Conservation (phyloP, 768 basidiomycete genomes). For the Hypsizygus marmoreus region DNA sequence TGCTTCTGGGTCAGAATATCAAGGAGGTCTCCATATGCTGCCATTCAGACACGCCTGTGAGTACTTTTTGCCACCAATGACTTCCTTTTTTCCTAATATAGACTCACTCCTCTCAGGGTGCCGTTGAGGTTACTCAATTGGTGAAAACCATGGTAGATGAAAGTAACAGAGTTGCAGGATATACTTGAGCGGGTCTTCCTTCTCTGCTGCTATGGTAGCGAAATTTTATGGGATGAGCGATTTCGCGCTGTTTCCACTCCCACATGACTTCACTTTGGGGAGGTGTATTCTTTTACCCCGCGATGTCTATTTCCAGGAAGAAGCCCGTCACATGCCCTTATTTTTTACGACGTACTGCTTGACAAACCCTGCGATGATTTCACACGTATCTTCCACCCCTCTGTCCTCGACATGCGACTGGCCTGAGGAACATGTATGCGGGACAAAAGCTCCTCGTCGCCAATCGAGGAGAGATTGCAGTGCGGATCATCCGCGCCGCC, state of each 20-base stretch:
- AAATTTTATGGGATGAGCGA: not conserved
- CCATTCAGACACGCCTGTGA: conserved; percentile 65
- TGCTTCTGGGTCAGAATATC: conserved; percentile 47
- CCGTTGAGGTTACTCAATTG: conserved; percentile 25
- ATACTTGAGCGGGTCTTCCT: conserved; percentile 11
- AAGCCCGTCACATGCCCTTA: too few species aligned
- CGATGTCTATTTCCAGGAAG: too few species aligned
- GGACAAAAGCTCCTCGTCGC: conserved; percentile 62
- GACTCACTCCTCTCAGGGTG: too few species aligned
- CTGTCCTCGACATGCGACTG: not conserved
- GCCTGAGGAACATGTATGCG: conserved; percentile 14
- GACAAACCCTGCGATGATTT: too few species aligned
- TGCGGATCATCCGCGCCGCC: conserved; percentile 62
- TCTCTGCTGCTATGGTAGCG: not conserved
- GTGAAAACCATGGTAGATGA: conserved; percentile 60
- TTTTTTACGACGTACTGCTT: not conserved
- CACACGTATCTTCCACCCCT: not conserved
- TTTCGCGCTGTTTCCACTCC: not conserved
- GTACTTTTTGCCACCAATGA: conserved; percentile 26
- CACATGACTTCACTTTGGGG: too few species aligned
- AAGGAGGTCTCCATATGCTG: conserved; percentile 62
- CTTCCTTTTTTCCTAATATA: too few species aligned
- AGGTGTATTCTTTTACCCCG: too few species aligned
- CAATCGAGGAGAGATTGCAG: conserved; percentile 74
- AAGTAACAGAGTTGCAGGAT: conserved; percentile 42